Evolutionary conservation across 495 filamentous ascomycete genomes (phyloP), one percentile per base, ranked within the genome.

Genomic region (Hamigera avellanea): DNA sequence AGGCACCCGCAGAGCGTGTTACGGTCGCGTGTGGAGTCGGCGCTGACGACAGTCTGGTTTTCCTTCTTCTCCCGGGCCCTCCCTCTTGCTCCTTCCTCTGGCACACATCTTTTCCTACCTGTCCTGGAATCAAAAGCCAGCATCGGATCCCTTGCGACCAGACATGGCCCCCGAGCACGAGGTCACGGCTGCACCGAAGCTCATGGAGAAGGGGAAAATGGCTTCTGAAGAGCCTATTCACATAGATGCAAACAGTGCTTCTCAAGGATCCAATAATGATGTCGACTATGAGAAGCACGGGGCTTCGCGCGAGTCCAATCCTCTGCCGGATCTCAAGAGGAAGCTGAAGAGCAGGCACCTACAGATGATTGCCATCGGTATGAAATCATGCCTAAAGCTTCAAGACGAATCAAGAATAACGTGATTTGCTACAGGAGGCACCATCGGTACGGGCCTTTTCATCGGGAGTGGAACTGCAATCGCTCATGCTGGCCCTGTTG

Each of bases 381-480:
- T n/a, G n/a, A n/a, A n/a, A n/a, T n/a, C n/a, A n/a, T n/a, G n/a
- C n/a, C n/a, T n/a, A n/a, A n/a, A n/a, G n/a, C n/a, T n/a, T n/a
- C n/a, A n/a, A n/a, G n/a, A n/a, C n/a, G n/a, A n/a, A n/a, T n/a
- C n/a, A n/a, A n/a, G n/a, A n/a, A n/a, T n/a, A n/a, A n/a, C n/a
- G n/a, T n/a, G n/a, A n/a, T n/a, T n/a, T n/a, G n/a, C n/a, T n/a
- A n/a, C 68, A 48, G 81, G 83, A 52, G 82, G 81, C 36, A 83
- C 82, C 1, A 80, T 88, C 46, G 83, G 81, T 33, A 87, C 82
- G 6, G 82, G 81, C 53, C 67, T 88, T 23, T 88, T 88, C 65
- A 65, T 87, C 32, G 77, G 82, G 46, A 86, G 76, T 41, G 81
- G 83, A 19, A 66, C 63, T 28, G 80, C 80, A 13, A 69, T 87